A percentile compares a stretch with the other conserved stretches of the same genome.
These are phyloP conservation scores for Monosporascus sp. DNA, from an alignment of 2,329 filamentous ascomycete genomes.

Conservation along the genomic window DNA sequence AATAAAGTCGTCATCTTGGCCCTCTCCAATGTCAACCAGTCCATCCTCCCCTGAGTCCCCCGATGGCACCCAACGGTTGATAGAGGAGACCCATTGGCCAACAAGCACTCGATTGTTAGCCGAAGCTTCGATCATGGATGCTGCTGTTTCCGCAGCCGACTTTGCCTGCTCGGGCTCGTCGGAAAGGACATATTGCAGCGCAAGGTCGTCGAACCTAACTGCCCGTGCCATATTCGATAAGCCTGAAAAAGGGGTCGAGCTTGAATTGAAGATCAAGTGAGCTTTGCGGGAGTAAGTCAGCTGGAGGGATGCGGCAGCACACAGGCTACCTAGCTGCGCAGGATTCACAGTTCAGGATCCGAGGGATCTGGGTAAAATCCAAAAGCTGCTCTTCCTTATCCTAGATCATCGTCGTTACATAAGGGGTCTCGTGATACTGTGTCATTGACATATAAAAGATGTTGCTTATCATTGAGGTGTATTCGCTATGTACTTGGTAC, in stretches of 20 bases:
- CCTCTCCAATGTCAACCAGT: constrained; percentile 21
- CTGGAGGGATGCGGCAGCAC: background rate
- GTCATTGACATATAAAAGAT: too few relatives aligned
- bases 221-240: constrained; percentile 16
- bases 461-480: background rate
- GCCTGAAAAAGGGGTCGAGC: background rate
- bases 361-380: too few relatives aligned
- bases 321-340: too few relatives aligned
- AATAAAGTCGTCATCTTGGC: constrained; percentile 38
- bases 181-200: constrained; percentile 49
- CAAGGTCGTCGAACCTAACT: constrained; percentile 42
- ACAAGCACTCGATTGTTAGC: constrained; percentile 40
- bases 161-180: constrained; percentile 39
- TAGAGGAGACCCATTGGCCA: constrained; percentile 51
- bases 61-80: constrained; percentile 48
- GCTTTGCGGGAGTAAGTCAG: constrained; percentile 13
- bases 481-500: background rate
- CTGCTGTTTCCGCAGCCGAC: constrained; percentile 40
- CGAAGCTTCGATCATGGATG: constrained; percentile 36
- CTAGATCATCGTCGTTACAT: too few relatives aligned
- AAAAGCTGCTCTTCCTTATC: too few relatives aligned
- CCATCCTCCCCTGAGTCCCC: constrained; percentile 29
- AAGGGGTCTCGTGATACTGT: too few relatives aligned
- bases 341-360: too few relatives aligned
- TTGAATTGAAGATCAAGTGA: background rate